Base-by-base conservation (phyloP, 805 yeast species). In the Candida corydali region DNA sequence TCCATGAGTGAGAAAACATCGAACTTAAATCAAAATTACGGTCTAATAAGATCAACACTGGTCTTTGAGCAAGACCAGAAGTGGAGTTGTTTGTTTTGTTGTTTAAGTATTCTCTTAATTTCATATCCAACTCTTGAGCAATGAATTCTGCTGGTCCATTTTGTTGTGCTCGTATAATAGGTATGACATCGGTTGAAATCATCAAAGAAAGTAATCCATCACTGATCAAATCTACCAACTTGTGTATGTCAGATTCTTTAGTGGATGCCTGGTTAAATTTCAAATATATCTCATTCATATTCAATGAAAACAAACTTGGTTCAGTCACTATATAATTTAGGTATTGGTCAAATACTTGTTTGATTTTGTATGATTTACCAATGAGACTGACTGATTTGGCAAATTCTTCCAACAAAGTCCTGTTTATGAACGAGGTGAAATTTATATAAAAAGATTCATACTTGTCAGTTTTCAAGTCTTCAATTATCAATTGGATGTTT, bases 1-100 rank as follows among this genome's bases (percentile, higher is more conserved):
- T 89, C 97, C 98, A 91, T 9, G 97, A 86, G 62, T 93, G 99
- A 1, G 91, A 77, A 59, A 93, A 81, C 97, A 93, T 91, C 11
- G 95, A 82, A 2, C 93, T 82, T 43, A 93, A 69, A 61, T 93
- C 98, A 41, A 93, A 71, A 54, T 83, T 86, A 59, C 99, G 74
- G 61, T 93, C 99, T 30, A 93, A 62, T 27, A 93, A 59, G 22
- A 94, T 72, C 49, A 93, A 67, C 9, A 91, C 96, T 3, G 83
- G 76, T 42, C 95, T 69, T 39, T 80, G 82, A 26, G 70, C 47
- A 45, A 53, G 36, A 35, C 46, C 55, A 28, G 49, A 37, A 25
- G 54, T 38, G 34, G 48, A 55, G 28, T 46, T 39, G 36, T 41
- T 32, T 26, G 49, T 79, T 38, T 84, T 62, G 56, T 88, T 91